Evolutionary conservation across 192 early-diverging fungal species (phyloP), one percentile per base, ranked within the genome.

Genomic region (Glomus cerebriforme): DNA sequence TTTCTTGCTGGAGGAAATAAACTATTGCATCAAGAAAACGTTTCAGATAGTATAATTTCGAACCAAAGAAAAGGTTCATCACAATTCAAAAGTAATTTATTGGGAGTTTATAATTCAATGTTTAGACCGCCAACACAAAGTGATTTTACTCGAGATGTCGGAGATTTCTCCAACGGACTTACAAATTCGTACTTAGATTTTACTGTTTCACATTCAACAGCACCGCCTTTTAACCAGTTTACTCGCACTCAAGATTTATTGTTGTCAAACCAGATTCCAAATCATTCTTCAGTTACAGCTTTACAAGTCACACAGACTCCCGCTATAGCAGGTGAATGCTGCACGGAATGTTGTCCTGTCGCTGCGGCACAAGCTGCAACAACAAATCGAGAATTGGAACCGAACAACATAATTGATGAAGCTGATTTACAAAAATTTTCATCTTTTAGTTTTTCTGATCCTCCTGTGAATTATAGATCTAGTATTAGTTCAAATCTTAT

Each of bases 281-380:
- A 17, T 54, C 15, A 54, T 22, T 19, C 49, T 22, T 22, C 49
- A 12, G 49, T 22, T 17, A 54, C 49, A 22, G 49, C 49, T 54
- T 54, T 54, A 54, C 49, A 54, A 54, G 49, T 22, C 49, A 54
- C 49, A 22, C 49, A 54, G 49, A 54, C 49, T 54, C 63, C 63
- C 10, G 67, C 72, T 17, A 67, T 73, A 8, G 66, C 80, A 7
- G 81, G 75, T 17, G 83, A 80, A 39, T 84, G 83, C 34, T 84
- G 83, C 75, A 79, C 59, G 15, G 79, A 80, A 17, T 84, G 83
- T 59, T 84, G 83, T 80, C 83, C 83, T 10, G 54, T 73, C 27
- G 80, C 80, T 58, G 82, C 82, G 9, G 77, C 70, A 13, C 13
- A 59, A 79, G 65, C 64, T 54, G 59, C 75, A 31, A 60, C 35